Conservation (phyloP, 2,329 filamentous ascomycete genomes). For the Hawksworthiomyces lignivorus region DNA sequence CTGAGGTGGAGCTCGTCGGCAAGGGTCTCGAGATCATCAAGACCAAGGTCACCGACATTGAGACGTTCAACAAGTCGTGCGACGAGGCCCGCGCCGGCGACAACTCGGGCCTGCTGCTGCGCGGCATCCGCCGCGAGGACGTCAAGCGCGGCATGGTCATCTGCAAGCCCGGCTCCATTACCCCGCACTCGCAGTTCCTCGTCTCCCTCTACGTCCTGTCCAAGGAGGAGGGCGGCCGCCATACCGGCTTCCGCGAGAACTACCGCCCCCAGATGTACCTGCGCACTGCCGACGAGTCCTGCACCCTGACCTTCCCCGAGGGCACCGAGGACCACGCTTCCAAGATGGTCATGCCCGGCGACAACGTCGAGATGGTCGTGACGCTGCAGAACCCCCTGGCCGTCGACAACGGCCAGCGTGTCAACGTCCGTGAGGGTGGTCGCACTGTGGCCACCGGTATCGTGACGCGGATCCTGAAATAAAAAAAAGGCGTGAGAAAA, state of each 20-base stretch:
- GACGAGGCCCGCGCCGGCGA: constrained; percentile 94
- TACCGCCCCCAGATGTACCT: constrained; percentile 97
- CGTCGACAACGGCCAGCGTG: constrained; percentile 84
- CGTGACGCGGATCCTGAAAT: constrained; percentile 63
- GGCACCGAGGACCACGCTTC: constrained; percentile 61
- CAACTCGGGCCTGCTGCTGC: constrained; percentile 94
- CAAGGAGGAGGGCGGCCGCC: constrained; percentile 96
- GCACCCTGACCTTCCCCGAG: constrained; percentile 79
- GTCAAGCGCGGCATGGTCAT: constrained; percentile 92
- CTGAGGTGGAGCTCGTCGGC: constrained; percentile 89
- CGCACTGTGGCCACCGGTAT: constrained; percentile 80
- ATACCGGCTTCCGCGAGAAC: constrained; percentile 92
- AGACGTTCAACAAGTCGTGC: constrained; percentile 99
- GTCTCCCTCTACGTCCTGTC: constrained; percentile 93
- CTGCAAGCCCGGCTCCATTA: constrained; percentile 72
- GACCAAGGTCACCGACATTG: constrained; percentile 99
- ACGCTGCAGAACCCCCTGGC: constrained; percentile 79
- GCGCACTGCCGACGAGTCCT: constrained; percentile 77
- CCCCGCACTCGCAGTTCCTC: constrained; percentile 86
- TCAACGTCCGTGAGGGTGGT: constrained; percentile 97
- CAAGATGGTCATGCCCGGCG: constrained; percentile 94
- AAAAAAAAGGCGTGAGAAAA: too few relatives aligned
- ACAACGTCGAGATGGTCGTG: constrained; percentile 97
- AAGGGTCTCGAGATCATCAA: constrained; percentile 77
- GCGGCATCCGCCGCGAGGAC: constrained; percentile 94